These are phyloP conservation scores for Penicillium atrosanguineum DNA, from an alignment of 495 filamentous ascomycete species.

Conservation along the genomic window DNA sequence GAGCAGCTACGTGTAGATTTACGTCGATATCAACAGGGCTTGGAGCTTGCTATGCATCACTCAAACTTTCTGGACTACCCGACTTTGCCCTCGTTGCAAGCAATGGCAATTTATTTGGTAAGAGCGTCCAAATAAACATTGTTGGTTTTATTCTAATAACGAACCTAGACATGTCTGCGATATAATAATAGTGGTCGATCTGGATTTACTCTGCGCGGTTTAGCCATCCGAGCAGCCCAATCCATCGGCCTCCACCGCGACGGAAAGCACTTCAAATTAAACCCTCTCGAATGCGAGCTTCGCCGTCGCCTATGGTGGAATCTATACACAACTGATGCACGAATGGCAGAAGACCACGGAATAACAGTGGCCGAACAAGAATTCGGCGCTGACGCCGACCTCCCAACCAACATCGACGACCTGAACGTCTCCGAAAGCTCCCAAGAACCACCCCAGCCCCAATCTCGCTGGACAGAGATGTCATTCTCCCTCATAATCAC, in stretches of 20 bases:
- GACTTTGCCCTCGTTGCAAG: constrained; percentile 34
- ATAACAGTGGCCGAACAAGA: constrained; percentile 23
- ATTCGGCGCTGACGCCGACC: constrained; percentile 20
- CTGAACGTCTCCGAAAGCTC: constrained; percentile 10
- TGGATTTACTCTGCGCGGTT: constrained; percentile 42
- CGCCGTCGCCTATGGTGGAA: constrained; percentile 47
- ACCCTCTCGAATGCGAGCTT: constrained; percentile 40
- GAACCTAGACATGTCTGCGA: constrained; percentile 40
- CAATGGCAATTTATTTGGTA: constrained; percentile 36
- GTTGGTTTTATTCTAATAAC: not conserved
- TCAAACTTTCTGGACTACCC: constrained; percentile 34
- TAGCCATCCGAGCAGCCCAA: constrained; percentile 48
- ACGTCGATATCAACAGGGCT: constrained; percentile 28
- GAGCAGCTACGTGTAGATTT: constrained; percentile 26
- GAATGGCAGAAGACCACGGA: constrained; percentile 40
- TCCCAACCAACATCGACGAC: constrained; percentile 33
- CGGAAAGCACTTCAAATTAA: constrained; percentile 36
- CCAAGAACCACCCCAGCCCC: constrained; percentile 1
- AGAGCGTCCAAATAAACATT: not conserved
- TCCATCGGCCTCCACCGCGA: constrained; percentile 50
- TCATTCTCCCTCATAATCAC: constrained; percentile 32
- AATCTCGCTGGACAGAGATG: constrained; percentile 28
- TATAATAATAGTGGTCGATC: constrained; percentile 42
- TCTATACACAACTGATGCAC: constrained; percentile 31
- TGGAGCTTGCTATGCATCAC: constrained; percentile 28